Conservation (phyloP, 768 basidiomycete genomes). For the Roridomyces roridus region DNA sequence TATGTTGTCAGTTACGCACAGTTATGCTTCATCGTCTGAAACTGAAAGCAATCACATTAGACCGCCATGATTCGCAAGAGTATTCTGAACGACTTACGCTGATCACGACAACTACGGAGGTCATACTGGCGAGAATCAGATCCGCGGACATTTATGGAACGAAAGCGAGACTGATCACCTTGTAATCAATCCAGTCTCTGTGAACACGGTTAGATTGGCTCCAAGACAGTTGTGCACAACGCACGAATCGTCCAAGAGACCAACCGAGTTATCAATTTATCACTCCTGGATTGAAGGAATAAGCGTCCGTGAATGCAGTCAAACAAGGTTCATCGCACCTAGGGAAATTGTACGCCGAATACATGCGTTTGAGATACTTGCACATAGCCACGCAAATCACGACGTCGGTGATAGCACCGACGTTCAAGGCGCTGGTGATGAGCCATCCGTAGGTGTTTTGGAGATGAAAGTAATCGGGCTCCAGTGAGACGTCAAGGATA, state of each 20-base stretch:
- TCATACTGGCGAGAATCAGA: no score
- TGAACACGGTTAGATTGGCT: not conserved
- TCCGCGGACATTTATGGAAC: conserved; percentile 10
- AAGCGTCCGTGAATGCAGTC: not conserved
- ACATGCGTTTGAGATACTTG: conserved; percentile 32
- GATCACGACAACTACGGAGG: conserved; percentile 5
- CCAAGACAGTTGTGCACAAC: conserved; percentile 2
- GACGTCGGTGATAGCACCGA: conserved; percentile 37
- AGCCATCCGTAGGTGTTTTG: conserved; percentile 36
- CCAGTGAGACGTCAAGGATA: conserved; percentile 21
- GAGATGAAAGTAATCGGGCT: conserved; percentile 26
- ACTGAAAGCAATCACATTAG: not conserved
- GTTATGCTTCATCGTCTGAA: conserved; percentile 24
- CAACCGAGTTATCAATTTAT: conserved; percentile 33
- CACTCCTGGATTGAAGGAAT: conserved; percentile 19
- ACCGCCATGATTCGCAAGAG: not conserved
- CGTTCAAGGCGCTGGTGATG: conserved; percentile 34
- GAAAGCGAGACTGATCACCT: conserved; percentile 9
- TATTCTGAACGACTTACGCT: not conserved
- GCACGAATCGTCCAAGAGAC: conserved; percentile 37
- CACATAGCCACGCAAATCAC: conserved; percentile 37
- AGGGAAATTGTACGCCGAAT: conserved; percentile 26
- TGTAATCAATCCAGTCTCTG: conserved; percentile 27
- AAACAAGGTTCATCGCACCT: conserved; percentile 9
- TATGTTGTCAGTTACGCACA: conserved; percentile 11